A percentile compares a stretch with the other conserved stretches of the same genome.
Evolutionary conservation across 2,329 filamentous ascomycete genomes (phyloP).

Genomic region (Monosporascus sp.): DNA sequence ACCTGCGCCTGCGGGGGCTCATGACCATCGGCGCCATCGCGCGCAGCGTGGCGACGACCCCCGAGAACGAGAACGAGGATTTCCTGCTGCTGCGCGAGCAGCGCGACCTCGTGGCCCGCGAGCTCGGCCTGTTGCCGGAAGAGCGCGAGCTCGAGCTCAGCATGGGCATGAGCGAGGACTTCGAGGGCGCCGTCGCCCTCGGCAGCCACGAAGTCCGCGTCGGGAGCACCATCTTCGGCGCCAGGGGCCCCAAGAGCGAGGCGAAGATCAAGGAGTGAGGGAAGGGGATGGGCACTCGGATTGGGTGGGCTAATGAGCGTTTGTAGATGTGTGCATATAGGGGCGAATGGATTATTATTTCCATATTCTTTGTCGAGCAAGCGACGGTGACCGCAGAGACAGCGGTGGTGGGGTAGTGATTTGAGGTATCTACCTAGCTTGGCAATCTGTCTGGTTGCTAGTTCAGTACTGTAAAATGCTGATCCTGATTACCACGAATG

Average conservation of each 20-base stretch:
- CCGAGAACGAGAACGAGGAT: constrained; percentile 86
- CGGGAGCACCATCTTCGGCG: constrained; percentile 90
- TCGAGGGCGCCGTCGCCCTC: constrained; percentile 76
- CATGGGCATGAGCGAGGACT: constrained; percentile 99
- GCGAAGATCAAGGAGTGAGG: constrained; percentile 53
- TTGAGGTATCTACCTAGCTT: too few relatives aligned
- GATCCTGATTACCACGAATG: too few relatives aligned
- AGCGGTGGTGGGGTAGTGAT: too few relatives aligned
- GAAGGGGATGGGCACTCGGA: background rate
- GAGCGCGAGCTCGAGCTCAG: constrained; percentile 68
- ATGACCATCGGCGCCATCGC: constrained; percentile 99
- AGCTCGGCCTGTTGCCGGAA: constrained; percentile 39
- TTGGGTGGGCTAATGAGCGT: background rate
- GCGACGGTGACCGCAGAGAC: too few relatives aligned
- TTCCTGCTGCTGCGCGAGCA: constrained; percentile 66
- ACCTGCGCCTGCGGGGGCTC: constrained; percentile 70
- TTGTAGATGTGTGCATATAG: background rate
- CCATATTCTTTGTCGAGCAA: too few relatives aligned
- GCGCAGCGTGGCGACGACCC: constrained; percentile 65
- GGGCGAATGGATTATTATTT: background rate
- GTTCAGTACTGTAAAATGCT: too few relatives aligned
- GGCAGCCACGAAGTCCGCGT: constrained; percentile 88
- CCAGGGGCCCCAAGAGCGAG: constrained; percentile 72
- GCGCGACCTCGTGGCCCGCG: constrained; percentile 62
- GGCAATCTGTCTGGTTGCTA: too few relatives aligned